phyloP scores from a whole-genome alignment of 352 stramenopile species.

The Pythium folliculosum region DNA sequence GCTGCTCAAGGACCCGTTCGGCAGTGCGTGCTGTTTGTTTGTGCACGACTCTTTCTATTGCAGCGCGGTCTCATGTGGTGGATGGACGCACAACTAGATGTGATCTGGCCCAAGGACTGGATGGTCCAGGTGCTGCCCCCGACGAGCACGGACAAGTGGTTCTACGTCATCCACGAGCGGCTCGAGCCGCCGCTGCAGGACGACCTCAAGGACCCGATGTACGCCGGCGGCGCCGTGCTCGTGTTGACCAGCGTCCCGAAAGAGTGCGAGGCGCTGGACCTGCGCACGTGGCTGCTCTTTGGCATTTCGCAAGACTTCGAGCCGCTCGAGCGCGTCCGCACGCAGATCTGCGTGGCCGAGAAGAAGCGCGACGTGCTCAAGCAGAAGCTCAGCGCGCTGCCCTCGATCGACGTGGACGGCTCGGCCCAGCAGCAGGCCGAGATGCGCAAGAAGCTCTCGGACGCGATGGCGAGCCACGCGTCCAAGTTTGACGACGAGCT shows the following conservation, averaged over 20 bases:
- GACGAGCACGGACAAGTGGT: slow-evolving; percentile 55
- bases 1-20: slow-evolving; percentile 64
- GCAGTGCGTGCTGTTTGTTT: slow-evolving; percentile 38
- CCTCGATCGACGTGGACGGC: slow-evolving; percentile 47
- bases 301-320: slow-evolving; percentile 60
- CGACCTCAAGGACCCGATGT: slow-evolving; percentile 59
- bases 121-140: slow-evolving; percentile 58
- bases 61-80: not conserved
- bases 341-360: slow-evolving; percentile 35
- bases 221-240: slow-evolving; percentile 50
- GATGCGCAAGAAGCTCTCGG: slow-evolving; percentile 56
- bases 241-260: slow-evolving; percentile 60
- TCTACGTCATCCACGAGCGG: slow-evolving; percentile 71
- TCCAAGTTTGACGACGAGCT: slow-evolving; percentile 53
- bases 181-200: slow-evolving; percentile 59
- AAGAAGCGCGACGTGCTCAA: slow-evolving; percentile 52
- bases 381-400: slow-evolving; percentile 54
- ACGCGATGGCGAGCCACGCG: slow-evolving; percentile 38
- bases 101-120: slow-evolving; percentile 78
- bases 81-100: slow-evolving; percentile 50
- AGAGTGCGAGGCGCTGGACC: slow-evolving; percentile 50
- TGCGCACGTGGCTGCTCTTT: slow-evolving; percentile 62
- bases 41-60: not conserved
- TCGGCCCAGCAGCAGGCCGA: slow-evolving; percentile 49
- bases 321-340: slow-evolving; percentile 41